Conservation (phyloP, 495 filamentous ascomycete genomes). For the Pseudomonodictys pantanalensis region DNA sequence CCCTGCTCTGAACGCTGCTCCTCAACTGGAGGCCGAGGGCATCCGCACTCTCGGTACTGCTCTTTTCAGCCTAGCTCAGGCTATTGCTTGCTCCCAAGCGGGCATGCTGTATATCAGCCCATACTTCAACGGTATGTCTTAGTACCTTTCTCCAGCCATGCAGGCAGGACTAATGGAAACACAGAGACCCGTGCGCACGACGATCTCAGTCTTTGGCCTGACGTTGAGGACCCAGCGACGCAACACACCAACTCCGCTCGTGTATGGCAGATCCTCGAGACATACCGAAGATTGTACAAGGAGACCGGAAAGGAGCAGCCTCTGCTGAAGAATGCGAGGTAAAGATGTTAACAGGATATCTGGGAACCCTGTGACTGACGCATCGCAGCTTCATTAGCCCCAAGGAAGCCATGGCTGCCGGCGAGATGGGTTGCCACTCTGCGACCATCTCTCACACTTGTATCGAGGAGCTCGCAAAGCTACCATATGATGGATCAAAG, state of each 20-base stretch:
- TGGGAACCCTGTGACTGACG: neutral
- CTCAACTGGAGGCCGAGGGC: conserved; percentile 4
- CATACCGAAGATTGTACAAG: conserved; percentile 9
- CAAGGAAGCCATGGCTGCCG: conserved; percentile 10
- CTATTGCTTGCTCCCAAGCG: conserved; percentile 8
- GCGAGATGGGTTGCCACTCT: conserved; percentile 14
- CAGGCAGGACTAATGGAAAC: neutral
- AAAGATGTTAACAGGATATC: neutral
- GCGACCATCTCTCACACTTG: conserved; percentile 9
- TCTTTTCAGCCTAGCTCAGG: conserved; percentile 7
- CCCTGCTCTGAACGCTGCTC: conserved; percentile 8
- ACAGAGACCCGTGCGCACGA: conserved; percentile 9
- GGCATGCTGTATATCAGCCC: conserved; percentile 15
- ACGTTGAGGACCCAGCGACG: conserved; percentile 11
- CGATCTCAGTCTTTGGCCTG: conserved; percentile 11
- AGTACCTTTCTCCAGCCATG: neutral
- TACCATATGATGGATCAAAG: conserved; percentile 4
- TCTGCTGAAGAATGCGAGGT: conserved; percentile 14
- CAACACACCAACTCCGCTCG: conserved; percentile 8
- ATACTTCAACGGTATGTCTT: conserved; percentile 5
- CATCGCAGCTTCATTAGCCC: conserved; percentile 4
- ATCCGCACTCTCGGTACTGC: conserved; percentile 9
- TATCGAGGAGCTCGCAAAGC: conserved; percentile 5
- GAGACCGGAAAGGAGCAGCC: conserved; percentile 15
- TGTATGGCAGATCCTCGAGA: conserved; percentile 6